Base-by-base conservation (phyloP, 805 yeast genomes). In the Saccharomycopsis fodiens region DNA sequence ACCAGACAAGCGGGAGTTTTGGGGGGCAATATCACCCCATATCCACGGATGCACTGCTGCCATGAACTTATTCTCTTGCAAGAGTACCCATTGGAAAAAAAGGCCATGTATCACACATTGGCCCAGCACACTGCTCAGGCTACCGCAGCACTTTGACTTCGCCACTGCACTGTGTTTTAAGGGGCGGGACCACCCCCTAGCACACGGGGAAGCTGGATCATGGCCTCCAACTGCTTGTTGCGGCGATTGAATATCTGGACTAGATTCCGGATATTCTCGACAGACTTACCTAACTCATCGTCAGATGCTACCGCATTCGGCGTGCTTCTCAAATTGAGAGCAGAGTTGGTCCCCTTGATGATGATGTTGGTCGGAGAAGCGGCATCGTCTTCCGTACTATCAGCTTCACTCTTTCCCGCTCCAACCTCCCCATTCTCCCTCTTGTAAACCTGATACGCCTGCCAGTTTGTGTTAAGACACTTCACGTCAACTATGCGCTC, bases 221-320 rank as follows among this genome's bases (percentile, higher is more conserved):
- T 46, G 12, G 38, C 34, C 45, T 46, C 53, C 17, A 50, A 31
- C 40, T 50, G 53, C 13, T 41, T 31, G 20, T 50, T 50, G 21
- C 53, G 30, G 16, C 41, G 32, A 21, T 50, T 50, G 38, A 50
- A 50, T 10, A 50, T 25, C 16, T 37, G 30, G 5, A 50, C 53
- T 29, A 50, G 25, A 12, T 42, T 41, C 16, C 46, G 29, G 15
- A 50, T 46, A 10, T 46, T 35, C 22, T 46, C 45, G 8, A 50
- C 38, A 7, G 45, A 44, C 12, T 39, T 15, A 3, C 16, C 34
- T 4, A 44, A 22, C 19, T 44, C 47, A 21, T 46, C 50, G 5
- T 46, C 44, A 8, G 25, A 21, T 38, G 32, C 19, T 20, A 4
- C 5, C 3, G 10, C 25, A 31, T 13, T 17, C 17, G 19, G 13